Percentiles rank a stretch among this genome's conserved stretches.
phyloP scores from a whole-genome alignment of 768 basidiomycete genomes.

The Lentinula sp. region DNA sequence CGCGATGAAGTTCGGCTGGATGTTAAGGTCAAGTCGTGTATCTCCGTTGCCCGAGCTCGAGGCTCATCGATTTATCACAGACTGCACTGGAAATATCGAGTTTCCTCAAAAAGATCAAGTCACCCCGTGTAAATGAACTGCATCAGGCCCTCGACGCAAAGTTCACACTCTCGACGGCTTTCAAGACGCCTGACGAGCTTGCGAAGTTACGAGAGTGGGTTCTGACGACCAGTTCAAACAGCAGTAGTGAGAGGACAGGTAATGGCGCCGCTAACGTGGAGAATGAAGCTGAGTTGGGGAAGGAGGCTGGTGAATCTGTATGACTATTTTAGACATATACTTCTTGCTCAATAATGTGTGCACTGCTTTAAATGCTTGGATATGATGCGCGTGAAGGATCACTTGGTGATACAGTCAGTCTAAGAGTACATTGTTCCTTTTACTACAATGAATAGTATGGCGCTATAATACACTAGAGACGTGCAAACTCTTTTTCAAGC shows the following conservation, averaged over 20 bases:
- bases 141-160: constrained; percentile 29
- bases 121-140: constrained; percentile 39
- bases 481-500: neutral
- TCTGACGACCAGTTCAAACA: neutral
- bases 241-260: neutral
- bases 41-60: neutral
- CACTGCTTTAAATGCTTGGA: neutral
- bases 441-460: too few relatives aligned
- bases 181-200: constrained; percentile 37
- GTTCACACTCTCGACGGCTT: constrained; percentile 41
- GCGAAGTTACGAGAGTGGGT: constrained; percentile 17
- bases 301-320: neutral
- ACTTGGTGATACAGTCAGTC: too few relatives aligned
- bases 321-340: neutral
- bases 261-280: neutral
- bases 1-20: constrained; percentile 24
- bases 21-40: constrained; percentile 25
- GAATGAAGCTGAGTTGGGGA: neutral
- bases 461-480: neutral
- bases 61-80: constrained; percentile 19
- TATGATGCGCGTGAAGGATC: too few relatives aligned
- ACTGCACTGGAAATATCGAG: constrained; percentile 28
- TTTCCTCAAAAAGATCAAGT: constrained; percentile 30
- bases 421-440: too few relatives aligned
- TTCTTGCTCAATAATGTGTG: neutral